Percentiles rank a stretch among this genome's conserved stretches.
Conservation (phyloP, 2,329 filamentous ascomycete species). For the Cercospora canescens region DNA sequence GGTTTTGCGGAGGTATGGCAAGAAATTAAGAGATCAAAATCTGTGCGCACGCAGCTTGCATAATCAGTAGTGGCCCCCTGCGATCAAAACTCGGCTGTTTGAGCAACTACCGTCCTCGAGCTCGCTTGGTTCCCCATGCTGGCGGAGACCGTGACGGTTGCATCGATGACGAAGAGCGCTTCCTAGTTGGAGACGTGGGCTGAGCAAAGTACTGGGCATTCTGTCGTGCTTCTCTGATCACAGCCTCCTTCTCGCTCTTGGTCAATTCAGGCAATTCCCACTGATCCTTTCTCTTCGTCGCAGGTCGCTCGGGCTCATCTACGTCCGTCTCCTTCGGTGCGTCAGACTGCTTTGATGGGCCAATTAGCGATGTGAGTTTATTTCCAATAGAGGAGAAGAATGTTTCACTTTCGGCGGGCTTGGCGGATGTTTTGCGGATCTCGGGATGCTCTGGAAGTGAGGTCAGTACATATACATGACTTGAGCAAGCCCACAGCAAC, state of each 20-base stretch:
- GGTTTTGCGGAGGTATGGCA: not conserved
- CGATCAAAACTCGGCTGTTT: too few species aligned
- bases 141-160: too few species aligned
- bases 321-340: not conserved
- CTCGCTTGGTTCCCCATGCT: not conserved
- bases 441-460: not conserved
- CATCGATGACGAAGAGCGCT: not conserved
- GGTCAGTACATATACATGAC: not conserved
- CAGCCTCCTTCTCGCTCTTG: not conserved
- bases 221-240: not conserved
- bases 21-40: not conserved
- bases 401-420: not conserved
- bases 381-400: not conserved
- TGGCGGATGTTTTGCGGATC: not conserved
- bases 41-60: not conserved
- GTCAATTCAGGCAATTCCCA: conserved; percentile 5
- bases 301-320: not conserved
- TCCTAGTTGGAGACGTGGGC: not conserved
- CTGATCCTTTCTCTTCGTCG: not conserved
- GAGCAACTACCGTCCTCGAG: not conserved
- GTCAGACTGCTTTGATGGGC: not conserved
- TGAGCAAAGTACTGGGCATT: not conserved
- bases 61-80: too few species aligned
- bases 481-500: not conserved
- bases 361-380: not conserved